Base-by-base conservation (phyloP, 2,329 filamentous ascomycete genomes). In the Exophiala alcalophila region DNA sequence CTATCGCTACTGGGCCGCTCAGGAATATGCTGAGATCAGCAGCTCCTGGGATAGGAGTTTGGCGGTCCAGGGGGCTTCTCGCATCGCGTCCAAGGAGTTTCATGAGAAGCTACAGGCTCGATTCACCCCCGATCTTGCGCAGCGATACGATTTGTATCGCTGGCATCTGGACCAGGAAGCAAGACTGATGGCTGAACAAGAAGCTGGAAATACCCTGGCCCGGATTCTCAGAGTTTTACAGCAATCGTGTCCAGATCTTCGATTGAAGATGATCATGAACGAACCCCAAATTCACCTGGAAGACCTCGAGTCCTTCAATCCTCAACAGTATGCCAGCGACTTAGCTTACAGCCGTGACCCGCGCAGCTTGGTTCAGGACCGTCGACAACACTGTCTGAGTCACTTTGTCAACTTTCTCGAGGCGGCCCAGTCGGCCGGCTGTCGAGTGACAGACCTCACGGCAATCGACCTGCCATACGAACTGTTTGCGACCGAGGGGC, bases 161-260 rank as follows among this genome's bases (percentile, higher is more conserved):
- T 52, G 48, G 50, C 45, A 51, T 28, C 40, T 53, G n/a, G 50
- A 53, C 29, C 40, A 49, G 16, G 43, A 53, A 37, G 48, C 48
- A 5, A 41, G 30, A 19, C 19, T 24, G 15, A 44, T 53, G 32
- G 50, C 44, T 12, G 24, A 47, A 30, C 9, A 10, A 32, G 21
- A 19, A 8, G 21, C 41, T 14, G 38, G 24, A 21, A 24, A 46
- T 10, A 20, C 15, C n/a, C 24, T 51, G 21, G 27, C 34, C 23
- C 32, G 46, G 2, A 44, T 26, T 5, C 21, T 52, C 16, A 35
- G 32, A 32, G 11, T 18, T 7, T 39, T 52, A 9, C 28, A 31
- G 20, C 11, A 44, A 12, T 41, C 34, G 8, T 33, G 25, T 15
- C 40, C 46, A 4, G 23, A 14, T 4, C n/a, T 52, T 16, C 25